Percentiles rank a stretch among this genome's conserved stretches.
Evolutionary conservation across 177 flowering plant genomes (phyloP).

Genomic region (Tripterygium wilfordii): DNA sequence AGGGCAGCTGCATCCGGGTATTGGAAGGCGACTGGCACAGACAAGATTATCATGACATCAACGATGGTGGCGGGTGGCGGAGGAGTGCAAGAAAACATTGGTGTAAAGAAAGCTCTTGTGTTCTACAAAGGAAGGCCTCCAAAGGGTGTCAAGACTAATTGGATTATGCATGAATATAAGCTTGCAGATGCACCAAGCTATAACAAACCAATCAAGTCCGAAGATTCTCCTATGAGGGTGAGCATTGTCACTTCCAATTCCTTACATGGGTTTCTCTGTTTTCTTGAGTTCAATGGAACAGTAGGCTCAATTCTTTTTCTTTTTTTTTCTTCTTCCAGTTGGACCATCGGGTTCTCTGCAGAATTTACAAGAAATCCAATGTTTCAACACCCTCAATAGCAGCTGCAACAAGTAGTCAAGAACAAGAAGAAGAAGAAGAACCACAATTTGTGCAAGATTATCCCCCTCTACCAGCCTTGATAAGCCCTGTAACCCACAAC

Average conservation of each 20-base stretch:
- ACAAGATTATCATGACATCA: slow-evolving; percentile 22
- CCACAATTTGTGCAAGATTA: slow-evolving; percentile 8
- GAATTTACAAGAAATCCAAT: slow-evolving; percentile 40
- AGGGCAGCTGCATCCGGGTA: slow-evolving; percentile 35
- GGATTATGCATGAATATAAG: slow-evolving; percentile 59
- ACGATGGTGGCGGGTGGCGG: not conserved
- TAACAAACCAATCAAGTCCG: slow-evolving; percentile 15
- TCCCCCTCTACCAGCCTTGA: slow-evolving; percentile 12
- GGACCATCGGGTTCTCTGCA: slow-evolving; percentile 52
- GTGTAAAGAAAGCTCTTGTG: slow-evolving; percentile 51
- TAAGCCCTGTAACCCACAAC: slow-evolving; percentile 4
- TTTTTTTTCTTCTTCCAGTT: slow-evolving; percentile 19
- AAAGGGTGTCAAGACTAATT: slow-evolving; percentile 39
- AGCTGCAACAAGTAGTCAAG: slow-evolving; percentile 13
- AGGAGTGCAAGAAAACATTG: slow-evolving; percentile 20
- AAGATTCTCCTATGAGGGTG: slow-evolving; percentile 47
- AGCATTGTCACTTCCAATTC: slow-evolving; percentile 1
- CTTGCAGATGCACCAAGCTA: slow-evolving; percentile 10
- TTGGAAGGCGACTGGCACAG: slow-evolving; percentile 38
- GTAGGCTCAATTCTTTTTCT: not conserved
- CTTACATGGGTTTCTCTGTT: too few species aligned
- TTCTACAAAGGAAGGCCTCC: slow-evolving; percentile 50
- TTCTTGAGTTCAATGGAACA: too few species aligned
- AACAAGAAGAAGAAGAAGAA: slow-evolving; percentile 20
- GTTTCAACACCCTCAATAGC: slow-evolving; percentile 6